Conservation (phyloP, 768 basidiomycete species). For the Termitomyces heimii region DNA sequence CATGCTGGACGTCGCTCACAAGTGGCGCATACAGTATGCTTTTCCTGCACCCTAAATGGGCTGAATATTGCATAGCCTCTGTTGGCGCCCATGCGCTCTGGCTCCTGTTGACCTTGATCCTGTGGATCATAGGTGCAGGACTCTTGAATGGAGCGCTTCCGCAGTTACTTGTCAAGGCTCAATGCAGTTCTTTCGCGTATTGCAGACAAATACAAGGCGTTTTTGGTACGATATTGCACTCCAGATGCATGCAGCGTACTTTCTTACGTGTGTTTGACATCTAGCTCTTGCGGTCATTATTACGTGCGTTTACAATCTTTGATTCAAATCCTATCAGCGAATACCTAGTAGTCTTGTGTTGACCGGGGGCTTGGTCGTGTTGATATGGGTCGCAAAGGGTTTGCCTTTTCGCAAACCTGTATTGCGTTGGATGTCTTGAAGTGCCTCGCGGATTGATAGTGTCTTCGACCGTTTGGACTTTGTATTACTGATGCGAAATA, state of each 20-base stretch:
- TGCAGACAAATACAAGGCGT: slow-evolving; percentile 51
- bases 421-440: neutral
- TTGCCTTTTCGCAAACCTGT: slow-evolving; percentile 22
- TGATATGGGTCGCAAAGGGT: slow-evolving; percentile 49
- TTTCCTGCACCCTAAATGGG: slow-evolving; percentile 56
- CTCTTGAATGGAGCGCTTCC: slow-evolving; percentile 46
- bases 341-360: slow-evolving; percentile 31
- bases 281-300: slow-evolving; percentile 45
- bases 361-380: slow-evolving; percentile 39
- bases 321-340: neutral
- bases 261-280: neutral
- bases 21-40: slow-evolving; percentile 48
- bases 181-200: slow-evolving; percentile 42
- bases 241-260: neutral
- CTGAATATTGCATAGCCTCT: slow-evolving; percentile 45
- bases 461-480: neutral
- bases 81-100: slow-evolving; percentile 56
- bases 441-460: neutral
- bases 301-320: slow-evolving; percentile 27
- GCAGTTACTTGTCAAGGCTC: slow-evolving; percentile 29
- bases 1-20: slow-evolving; percentile 56
- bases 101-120: slow-evolving; percentile 51
- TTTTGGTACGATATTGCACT: slow-evolving; percentile 34
- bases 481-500: neutral
- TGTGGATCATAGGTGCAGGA: slow-evolving; percentile 55